Evolutionary conservation across 192 early-diverging fungal species (phyloP), one percentile per base, ranked within the genome.

Genomic region (Umbelopsis isabellina): DNA sequence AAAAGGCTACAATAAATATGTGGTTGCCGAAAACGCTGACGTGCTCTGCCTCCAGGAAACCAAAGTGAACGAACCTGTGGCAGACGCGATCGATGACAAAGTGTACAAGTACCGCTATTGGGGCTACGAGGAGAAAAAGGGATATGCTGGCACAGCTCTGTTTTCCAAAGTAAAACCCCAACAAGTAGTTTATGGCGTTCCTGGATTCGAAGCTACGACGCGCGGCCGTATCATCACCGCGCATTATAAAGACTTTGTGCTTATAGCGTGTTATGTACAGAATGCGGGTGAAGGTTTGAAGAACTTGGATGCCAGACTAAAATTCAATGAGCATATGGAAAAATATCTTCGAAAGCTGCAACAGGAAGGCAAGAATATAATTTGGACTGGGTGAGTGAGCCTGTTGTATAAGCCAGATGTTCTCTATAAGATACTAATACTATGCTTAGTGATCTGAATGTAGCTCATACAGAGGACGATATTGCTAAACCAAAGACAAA

Each of bases 21-120:
- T 93, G 33, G 80, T 74, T n/a, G 89, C 89, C 1, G 91, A 95
- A 76, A 80, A 93, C 58, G 87, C 95, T 0, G 94, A 95, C 69
- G 84, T 97, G 25, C 65, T 95, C 1, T 92, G 89, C 70, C 44
- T 97, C 46, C 93, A 95, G 75, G 95, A 95, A 73, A 94, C 91
- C 50, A 97, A 95, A 78, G 81, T 91, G 15, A 92, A 93, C 73
- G 80, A 88, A 72, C 82, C 91, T 12, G 80, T 84, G 58, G 68
- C 84, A 18, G 84, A 88, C 44, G 68, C 86, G 20, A 74, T 92
- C 21, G 83, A 85, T 71, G 79, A 84, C 61, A 83, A 84, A 69
- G 75, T 75, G 48, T 94, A 91, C 72, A 91, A 88, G 52, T 85
- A 88, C 82, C 83, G 87, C 71, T 89, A 88, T 45, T 94, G 92